Base-by-base conservation (phyloP, 2,329 filamentous ascomycete species). In the Ciborinia camelliae region DNA sequence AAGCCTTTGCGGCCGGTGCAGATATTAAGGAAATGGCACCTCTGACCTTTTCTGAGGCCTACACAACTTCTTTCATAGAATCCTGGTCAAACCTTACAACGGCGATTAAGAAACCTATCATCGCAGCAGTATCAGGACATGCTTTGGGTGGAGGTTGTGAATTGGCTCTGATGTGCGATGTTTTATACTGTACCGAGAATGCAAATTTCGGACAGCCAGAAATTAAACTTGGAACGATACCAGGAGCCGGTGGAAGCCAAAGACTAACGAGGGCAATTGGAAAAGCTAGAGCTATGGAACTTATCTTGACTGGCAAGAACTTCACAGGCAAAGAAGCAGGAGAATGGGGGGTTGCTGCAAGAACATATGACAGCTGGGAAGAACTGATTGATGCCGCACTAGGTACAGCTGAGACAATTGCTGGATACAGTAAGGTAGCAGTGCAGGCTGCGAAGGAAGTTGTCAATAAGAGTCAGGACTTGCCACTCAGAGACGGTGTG, bases 1-100 rank as follows among this genome's bases (percentile, higher is more conserved):
- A 89, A 78, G 93, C 94, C 50, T 99, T 97, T 75, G 94, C 94
- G 37, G 94, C 95, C 52, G 95, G 95, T 60, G 95, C 95, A 67
- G 95, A 99, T 78, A 99, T 99, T 81, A 98, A 98, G 79, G 95
- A 99, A 79, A 99, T 99, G 95, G 90, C 92, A 37, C 88, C 92
- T 67, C 86, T 97, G 47, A 93, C 89, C 63, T 99, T 99, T 79
- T 86, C 90, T 68, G 82, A 89, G 69, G 94, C 95, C 47, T 98
- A 97, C 81, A 90, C 86, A 55, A 86, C 82, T 71, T 91, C 96
- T 75, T 99, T 99, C 78, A 98, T 99, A 78, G 92, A 97, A 76
- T 87, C 87, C 12, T 99, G 95, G 95, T 97, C 92, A 7, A 84
- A 90, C 68, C 85, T 97, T 54, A 90, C 92, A 32, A 91, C 88